Conservation (phyloP, 2,329 filamentous ascomycete genomes). For the Aspergillus neotritici region DNA sequence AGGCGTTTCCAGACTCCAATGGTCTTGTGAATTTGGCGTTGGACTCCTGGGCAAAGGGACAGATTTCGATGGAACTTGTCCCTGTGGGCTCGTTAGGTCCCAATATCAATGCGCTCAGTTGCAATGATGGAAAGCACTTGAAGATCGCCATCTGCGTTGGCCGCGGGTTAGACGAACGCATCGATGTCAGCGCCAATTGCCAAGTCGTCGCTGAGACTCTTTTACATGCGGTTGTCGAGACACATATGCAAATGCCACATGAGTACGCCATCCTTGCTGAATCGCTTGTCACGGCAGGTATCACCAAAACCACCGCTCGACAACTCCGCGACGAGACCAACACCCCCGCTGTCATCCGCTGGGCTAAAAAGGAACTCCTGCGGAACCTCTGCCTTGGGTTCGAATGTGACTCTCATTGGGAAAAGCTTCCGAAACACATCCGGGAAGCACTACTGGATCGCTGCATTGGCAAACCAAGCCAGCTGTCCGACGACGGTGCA, state of each 20-base stretch:
- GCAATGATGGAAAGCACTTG: conserved; percentile 22
- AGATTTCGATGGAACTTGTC: conserved; percentile 32
- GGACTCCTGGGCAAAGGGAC: conserved; percentile 27
- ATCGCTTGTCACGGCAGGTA: conserved; percentile 27
- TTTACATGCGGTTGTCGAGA: conserved; percentile 34
- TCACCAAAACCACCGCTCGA: conserved; percentile 30
- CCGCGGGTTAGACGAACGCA: conserved; percentile 23
- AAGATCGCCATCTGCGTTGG: conserved; percentile 31
- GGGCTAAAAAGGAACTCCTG: conserved; percentile 44
- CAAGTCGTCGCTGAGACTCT: conserved; percentile 36
- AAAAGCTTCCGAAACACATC: conserved; percentile 43
- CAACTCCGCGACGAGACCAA: conserved; percentile 34
- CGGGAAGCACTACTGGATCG: conserved; percentile 43
- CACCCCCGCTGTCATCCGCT: conserved; percentile 34
- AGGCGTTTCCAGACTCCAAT: conserved; percentile 43
- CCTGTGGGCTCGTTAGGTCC: conserved; percentile 28
- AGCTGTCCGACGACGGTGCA: conserved; percentile 37
- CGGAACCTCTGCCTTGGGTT: conserved; percentile 46
- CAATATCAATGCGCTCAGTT: conserved; percentile 33
- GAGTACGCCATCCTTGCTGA: conserved; percentile 33
- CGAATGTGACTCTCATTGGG: conserved; percentile 49
- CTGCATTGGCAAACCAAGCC: conserved; percentile 40
- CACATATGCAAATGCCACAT: conserved; percentile 31
- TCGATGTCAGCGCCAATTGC: conserved; percentile 33
- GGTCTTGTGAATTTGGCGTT: conserved; percentile 32